Evolutionary conservation across 257 asterid species (phyloP).

Genomic region (Orobanche coerulescens): DNA sequence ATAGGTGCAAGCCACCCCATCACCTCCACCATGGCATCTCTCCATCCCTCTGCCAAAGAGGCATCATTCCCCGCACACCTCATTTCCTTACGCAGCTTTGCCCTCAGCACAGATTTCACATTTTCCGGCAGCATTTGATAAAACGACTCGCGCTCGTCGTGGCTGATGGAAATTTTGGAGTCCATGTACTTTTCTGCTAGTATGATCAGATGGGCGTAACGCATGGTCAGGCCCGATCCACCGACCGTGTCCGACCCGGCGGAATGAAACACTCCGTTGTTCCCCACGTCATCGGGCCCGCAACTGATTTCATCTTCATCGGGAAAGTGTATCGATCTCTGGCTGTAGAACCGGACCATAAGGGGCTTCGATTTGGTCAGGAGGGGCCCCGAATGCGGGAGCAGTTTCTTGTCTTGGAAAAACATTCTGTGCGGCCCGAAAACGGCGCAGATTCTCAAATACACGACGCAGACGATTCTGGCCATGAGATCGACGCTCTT

Average conservation of each 20-base stretch:
- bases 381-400: conserved; percentile 48
- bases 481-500: conserved; percentile 54
- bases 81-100: conserved; percentile 62
- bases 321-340: conserved; percentile 22
- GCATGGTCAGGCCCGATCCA: conserved; percentile 66
- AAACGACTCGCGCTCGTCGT: conserved; percentile 34
- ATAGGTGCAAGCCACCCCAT: conserved; percentile 77
- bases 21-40: conserved; percentile 57
- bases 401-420: conserved; percentile 25
- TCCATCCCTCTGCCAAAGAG: conserved; percentile 64
- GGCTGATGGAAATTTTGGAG: conserved; percentile 27
- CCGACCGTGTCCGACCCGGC: conserved; percentile 70
- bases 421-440: conserved; percentile 35
- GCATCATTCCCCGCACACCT: conserved; percentile 35
- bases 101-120: conserved; percentile 40
- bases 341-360: conserved; percentile 55
- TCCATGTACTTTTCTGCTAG: conserved; percentile 45
- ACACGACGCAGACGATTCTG: conserved; percentile 36
- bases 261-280: conserved; percentile 42
- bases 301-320: conserved; percentile 17
- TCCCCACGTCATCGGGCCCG: neutral
- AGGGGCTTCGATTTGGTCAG: conserved; percentile 28
- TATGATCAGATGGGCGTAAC: conserved; percentile 60
- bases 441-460: conserved; percentile 41
- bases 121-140: conserved; percentile 76